phyloP scores from a whole-genome alignment of 1,284 basidiomycete genomes.

The Cutaneotrichosporon dermatis region DNA sequence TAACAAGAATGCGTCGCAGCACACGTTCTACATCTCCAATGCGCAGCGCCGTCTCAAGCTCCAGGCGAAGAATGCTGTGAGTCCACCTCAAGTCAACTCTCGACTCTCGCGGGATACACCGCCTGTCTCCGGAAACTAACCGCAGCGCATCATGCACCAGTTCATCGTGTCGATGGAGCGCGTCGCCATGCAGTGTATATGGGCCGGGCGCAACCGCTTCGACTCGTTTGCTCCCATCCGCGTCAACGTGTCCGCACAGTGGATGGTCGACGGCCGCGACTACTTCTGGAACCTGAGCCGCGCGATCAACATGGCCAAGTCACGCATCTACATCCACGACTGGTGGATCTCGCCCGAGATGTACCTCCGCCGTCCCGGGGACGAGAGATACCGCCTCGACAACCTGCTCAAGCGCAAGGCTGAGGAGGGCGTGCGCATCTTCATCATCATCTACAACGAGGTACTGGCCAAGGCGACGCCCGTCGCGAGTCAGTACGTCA shows the following conservation, averaged over 20 bases:
- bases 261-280: slow-evolving; percentile 98
- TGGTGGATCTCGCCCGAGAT: slow-evolving; percentile 81
- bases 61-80: slow-evolving; percentile 79
- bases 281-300: slow-evolving; percentile 97
- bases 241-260: slow-evolving; percentile 88
- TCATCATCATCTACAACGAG: slow-evolving; percentile 94
- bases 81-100: too few species aligned
- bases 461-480: slow-evolving; percentile 96
- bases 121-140: too few species aligned
- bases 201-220: slow-evolving; percentile 77
- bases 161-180: slow-evolving; percentile 92
- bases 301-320: slow-evolving; percentile 84
- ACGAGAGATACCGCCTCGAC: slow-evolving; percentile 85
- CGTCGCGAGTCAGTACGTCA: slow-evolving; percentile 85
- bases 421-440: slow-evolving; percentile 92
- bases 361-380: slow-evolving; percentile 73
- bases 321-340: slow-evolving; percentile 87
- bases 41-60: slow-evolving; percentile 85
- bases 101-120: too few species aligned
- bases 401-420: slow-evolving; percentile 85
- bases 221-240: slow-evolving; percentile 92
- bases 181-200: slow-evolving; percentile 71
- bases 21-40: slow-evolving; percentile 92
- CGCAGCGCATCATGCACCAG: slow-evolving; percentile 95
- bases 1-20: slow-evolving; percentile 53